phyloP scores from a whole-genome alignment of 495 filamentous ascomycete species.

The Penicillium macrosclerotiorum region DNA sequence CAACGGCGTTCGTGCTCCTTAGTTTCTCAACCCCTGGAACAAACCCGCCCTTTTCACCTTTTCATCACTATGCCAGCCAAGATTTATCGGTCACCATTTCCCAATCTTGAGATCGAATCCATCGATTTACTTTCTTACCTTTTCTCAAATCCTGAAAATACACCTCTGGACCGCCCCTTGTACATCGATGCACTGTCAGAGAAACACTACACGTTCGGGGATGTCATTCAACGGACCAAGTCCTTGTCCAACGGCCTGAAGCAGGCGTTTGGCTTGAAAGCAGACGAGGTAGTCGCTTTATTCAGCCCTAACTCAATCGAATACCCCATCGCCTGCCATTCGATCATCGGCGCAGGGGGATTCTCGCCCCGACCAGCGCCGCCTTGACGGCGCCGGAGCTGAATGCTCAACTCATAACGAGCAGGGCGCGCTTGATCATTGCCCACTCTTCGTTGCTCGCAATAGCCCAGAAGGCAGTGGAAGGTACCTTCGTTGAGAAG shows the following conservation, averaged over 20 bases:
- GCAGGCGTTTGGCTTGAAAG: slow-evolving; percentile 63
- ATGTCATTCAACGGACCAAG: slow-evolving; percentile 57
- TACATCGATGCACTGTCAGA: slow-evolving; percentile 60
- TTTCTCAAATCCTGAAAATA: slow-evolving; percentile 48
- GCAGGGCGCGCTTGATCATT: slow-evolving; percentile 65
- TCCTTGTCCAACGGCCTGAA: slow-evolving; percentile 74
- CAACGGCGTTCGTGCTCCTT: no score
- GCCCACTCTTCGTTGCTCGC: slow-evolving; percentile 63
- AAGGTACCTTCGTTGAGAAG: slow-evolving; percentile 22
- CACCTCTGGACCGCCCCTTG: slow-evolving; percentile 9
- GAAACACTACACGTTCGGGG: slow-evolving; percentile 65
- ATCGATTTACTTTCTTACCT: slow-evolving; percentile 67
- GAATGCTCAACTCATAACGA: slow-evolving; percentile 79
- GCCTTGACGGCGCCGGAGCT: slow-evolving; percentile 76
- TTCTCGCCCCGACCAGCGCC: slow-evolving; percentile 74
- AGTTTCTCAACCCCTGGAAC: no score
- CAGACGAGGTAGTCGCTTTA: slow-evolving; percentile 66
- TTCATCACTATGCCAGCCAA: slow-evolving; percentile 21
- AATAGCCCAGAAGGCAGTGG: slow-evolving; percentile 60
- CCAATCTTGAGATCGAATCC: slow-evolving; percentile 24
- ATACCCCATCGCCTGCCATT: slow-evolving; percentile 62
- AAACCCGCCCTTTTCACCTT: background rate
- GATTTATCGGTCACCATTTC: slow-evolving; percentile 25
- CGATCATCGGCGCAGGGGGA: slow-evolving; percentile 72
- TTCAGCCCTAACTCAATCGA: slow-evolving; percentile 69